Evolutionary conservation across 2,329 filamentous ascomycete genomes (phyloP), one percentile per base, ranked within the genome.

Genomic region (Epichloe baconii): DNA sequence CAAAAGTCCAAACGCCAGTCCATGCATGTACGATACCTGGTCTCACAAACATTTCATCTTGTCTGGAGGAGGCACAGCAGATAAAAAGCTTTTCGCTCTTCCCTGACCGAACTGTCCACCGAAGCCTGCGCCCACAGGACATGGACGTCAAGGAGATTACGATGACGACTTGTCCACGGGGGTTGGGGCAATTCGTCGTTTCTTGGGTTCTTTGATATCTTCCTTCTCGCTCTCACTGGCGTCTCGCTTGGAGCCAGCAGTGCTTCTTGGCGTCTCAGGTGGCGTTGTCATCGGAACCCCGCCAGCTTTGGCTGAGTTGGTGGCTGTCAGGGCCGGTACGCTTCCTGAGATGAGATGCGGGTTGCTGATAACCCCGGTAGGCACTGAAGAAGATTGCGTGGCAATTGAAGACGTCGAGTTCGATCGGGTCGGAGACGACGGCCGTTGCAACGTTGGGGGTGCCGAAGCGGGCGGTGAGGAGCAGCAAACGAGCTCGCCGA

Each of bases 251-350:
- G 69, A 66, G 34, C 76, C 76, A 3, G 64, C 62, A 44, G 61
- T 61, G 40, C 63, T 66, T 41, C 76, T 75, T 5, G 91, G 91
- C 3, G 91, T 97, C 65, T 95, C 86, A 1, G 91, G 93, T 2
- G 93, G 91, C 7, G 91, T 96, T 38, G 86, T 88, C 60, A 95
- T 80, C 0, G 89, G 86, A 43, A 94, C 70, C 0, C 77, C 75
- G 0, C 73, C 72, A 3, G 79, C 71, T 59, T 80, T 80, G 43
- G 75, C 76, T 1, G 85, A 86, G 56, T 83, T 85, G 10, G 85
- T 73, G 5, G 87, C 87, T 12, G 86, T 82, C 26, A 95, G 80
- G 49, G 83, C 77, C 0, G 89, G 88, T 15, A 95, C 77, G 50
- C 76, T 86, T 14, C 88, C 85, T 35, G 88, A 77, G 8, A 87